Conservation (phyloP, 306 rosid species). For the Trifolium fragiferum region DNA sequence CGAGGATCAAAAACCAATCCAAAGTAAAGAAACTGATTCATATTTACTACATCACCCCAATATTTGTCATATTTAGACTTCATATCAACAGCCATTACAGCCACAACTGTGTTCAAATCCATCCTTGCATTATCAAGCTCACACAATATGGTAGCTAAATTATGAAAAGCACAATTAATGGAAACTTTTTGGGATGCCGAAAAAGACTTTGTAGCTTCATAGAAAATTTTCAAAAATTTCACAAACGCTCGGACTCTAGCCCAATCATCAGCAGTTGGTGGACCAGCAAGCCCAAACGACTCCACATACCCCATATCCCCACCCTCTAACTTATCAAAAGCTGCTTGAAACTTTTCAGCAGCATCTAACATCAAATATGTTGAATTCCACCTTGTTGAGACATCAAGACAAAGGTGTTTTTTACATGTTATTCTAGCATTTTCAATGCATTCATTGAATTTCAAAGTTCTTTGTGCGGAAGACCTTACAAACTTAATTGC, state of each 20-base stretch:
- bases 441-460: neutral
- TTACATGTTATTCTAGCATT: neutral
- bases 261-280: neutral
- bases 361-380: neutral
- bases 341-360: neutral
- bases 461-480: neutral
- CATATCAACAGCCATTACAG: neutral
- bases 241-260: neutral
- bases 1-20: neutral
- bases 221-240: too few relatives aligned
- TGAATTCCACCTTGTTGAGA: neutral
- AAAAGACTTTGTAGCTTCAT: neutral
- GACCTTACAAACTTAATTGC: neutral
- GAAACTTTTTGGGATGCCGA: neutral
- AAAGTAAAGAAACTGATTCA: too few relatives aligned
- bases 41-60: neutral
- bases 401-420: neutral
- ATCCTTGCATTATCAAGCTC: too few relatives aligned
- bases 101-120: neutral
- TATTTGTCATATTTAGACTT: too few relatives aligned
- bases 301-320: neutral
- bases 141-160: too few relatives aligned
- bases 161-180: too few relatives aligned
- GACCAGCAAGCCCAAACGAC: neutral
- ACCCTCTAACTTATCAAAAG: neutral